Percentiles rank a stretch among this genome's conserved stretches.
Evolutionary conservation across 768 basidiomycete genomes (phyloP).

Genomic region (Lactifluus subvellereus): DNA sequence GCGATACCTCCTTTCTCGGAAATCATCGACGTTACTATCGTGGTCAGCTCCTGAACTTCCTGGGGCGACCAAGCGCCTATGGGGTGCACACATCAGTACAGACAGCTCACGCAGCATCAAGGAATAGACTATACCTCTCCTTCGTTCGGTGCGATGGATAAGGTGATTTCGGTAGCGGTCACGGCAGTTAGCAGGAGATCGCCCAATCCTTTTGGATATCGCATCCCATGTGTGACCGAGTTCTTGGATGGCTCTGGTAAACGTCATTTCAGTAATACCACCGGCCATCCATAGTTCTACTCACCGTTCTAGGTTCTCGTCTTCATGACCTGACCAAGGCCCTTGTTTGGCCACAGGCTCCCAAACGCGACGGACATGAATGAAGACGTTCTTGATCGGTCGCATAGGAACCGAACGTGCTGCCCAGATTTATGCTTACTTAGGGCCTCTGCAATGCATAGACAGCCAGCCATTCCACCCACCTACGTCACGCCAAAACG

Average conservation of each 20-base stretch:
- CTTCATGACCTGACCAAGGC: slow-evolving; percentile 3
- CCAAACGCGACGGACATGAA: slow-evolving; percentile 14
- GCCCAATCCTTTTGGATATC: slow-evolving; percentile 1
- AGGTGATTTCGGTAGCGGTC: slow-evolving; percentile 9
- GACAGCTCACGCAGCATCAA: neutral
- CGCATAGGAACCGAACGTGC: slow-evolving; percentile 13
- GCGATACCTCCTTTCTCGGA: neutral
- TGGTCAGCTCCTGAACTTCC: slow-evolving; percentile 7
- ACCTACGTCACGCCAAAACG: slow-evolving; percentile 8
- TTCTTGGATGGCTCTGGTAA: neutral
- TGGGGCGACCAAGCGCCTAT: slow-evolving; percentile 1
- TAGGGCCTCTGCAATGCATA: neutral
- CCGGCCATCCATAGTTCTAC: neutral
- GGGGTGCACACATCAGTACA: neutral
- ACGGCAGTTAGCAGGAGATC: slow-evolving; percentile 5
- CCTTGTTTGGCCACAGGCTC: slow-evolving; percentile 2
- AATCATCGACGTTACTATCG: slow-evolving; percentile 1
- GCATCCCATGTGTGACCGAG: slow-evolving; percentile 6
- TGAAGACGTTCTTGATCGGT: slow-evolving; percentile 11
- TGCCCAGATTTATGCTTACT: neutral
- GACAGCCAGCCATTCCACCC: neutral
- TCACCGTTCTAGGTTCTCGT: neutral
- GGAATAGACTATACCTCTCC: neutral
- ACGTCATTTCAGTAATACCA: neutral
- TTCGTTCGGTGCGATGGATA: neutral